Percentiles rank a stretch among this genome's conserved stretches.
Evolutionary conservation across 1,284 basidiomycete genomes (phyloP).

Genomic region (Apiotrichum montevideense): DNA sequence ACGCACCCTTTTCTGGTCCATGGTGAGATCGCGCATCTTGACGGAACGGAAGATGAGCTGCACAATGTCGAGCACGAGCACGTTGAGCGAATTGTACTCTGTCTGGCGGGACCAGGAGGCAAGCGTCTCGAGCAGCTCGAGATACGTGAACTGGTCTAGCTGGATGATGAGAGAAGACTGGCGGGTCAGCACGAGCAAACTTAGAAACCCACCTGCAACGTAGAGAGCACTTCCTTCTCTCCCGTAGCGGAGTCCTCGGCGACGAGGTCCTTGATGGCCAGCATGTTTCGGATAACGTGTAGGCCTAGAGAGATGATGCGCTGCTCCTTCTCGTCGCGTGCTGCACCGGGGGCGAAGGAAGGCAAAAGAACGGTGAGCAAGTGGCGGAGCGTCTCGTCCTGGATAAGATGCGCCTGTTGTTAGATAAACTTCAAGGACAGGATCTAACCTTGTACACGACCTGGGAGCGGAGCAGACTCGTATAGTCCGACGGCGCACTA

Average conservation of each 20-base stretch:
- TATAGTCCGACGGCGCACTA: slow-evolving; percentile 75
- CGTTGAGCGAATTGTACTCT: slow-evolving; percentile 75
- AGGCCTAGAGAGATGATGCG: slow-evolving; percentile 83
- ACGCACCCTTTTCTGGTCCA: slow-evolving; percentile 64
- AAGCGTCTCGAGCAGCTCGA: slow-evolving; percentile 74
- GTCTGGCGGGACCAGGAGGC: slow-evolving; percentile 68
- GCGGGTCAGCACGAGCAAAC: slow-evolving; percentile 10
- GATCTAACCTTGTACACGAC: slow-evolving; percentile 69
- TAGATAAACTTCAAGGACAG: background rate
- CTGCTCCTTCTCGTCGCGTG: slow-evolving; percentile 66
- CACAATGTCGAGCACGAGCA: slow-evolving; percentile 79
- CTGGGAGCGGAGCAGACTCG: slow-evolving; percentile 70
- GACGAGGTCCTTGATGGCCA: slow-evolving; percentile 77
- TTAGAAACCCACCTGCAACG: slow-evolving; percentile 54
- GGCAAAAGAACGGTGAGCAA: slow-evolving; percentile 65
- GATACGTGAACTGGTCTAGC: slow-evolving; percentile 64
- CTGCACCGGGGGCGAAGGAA: slow-evolving; percentile 55
- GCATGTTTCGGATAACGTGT: slow-evolving; percentile 80
- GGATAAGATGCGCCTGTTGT: slow-evolving; percentile 52
- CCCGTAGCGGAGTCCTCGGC: slow-evolving; percentile 61
- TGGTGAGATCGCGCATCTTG: slow-evolving; percentile 57
- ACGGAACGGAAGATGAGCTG: slow-evolving; percentile 78
- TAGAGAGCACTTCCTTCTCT: slow-evolving; percentile 67
- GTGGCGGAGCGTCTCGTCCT: slow-evolving; percentile 58
- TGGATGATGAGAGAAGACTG: slow-evolving; percentile 63